phyloP scores from a whole-genome alignment of 2,329 filamentous ascomycete species.

The Karstenula rhodostoma region DNA sequence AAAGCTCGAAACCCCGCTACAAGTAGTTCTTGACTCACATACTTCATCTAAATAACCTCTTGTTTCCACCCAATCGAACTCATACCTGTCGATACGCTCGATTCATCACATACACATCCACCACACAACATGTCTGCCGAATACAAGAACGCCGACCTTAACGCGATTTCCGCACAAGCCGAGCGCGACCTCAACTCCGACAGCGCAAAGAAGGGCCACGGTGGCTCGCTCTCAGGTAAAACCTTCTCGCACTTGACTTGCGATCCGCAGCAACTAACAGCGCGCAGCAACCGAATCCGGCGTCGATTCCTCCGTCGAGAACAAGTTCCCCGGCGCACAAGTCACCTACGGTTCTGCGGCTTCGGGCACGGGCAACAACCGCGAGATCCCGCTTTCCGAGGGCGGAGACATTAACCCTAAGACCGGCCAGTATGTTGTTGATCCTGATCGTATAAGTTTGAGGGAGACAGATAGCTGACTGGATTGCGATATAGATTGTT shows the following conservation, averaged over 20 bases:
- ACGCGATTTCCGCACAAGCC: conserved; percentile 56
- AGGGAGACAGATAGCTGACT: background rate
- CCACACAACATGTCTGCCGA: conserved; percentile 52
- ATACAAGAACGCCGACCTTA: conserved; percentile 52
- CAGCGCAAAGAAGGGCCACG: conserved; percentile 49
- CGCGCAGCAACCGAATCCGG: conserved; percentile 56
- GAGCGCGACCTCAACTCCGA: conserved; percentile 59
- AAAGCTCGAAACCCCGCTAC: conserved; percentile 6
- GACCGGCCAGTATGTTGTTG: conserved; percentile 49
- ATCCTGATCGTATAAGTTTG: background rate
- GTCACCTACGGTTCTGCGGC: conserved; percentile 56
- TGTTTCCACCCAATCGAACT: background rate
- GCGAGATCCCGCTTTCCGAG: conserved; percentile 57
- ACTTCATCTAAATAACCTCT: background rate
- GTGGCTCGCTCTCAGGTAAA: conserved; percentile 50
- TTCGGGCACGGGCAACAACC: conserved; percentile 56
- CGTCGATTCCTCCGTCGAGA: conserved; percentile 50
- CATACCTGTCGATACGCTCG: background rate
- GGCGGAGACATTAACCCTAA: conserved; percentile 54
- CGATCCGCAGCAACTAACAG: background rate
- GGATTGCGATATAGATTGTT: conserved; percentile 41
- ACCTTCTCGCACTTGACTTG: background rate
- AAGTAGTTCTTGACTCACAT: background rate
- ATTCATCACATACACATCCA: background rate
- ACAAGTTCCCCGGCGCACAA: conserved; percentile 55